Evolutionary conservation across 768 basidiomycete genomes (phyloP).

Genomic region (Gymnopilus dilepis): DNA sequence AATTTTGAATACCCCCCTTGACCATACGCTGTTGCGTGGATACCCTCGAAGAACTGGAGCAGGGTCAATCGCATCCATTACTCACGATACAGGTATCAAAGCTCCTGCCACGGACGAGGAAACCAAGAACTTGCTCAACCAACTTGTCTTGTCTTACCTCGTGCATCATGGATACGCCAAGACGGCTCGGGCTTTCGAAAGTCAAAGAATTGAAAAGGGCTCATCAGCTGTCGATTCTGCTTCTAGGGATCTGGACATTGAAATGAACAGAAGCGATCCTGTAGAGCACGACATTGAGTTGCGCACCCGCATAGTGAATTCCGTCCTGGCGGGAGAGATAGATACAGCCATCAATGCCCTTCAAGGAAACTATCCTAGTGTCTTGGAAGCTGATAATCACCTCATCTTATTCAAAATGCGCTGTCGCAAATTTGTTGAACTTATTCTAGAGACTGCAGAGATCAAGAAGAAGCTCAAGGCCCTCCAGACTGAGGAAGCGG

Average conservation of each 20-base stretch:
- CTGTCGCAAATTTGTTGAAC: slow-evolving; percentile 86
- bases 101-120: slow-evolving; percentile 50
- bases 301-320: slow-evolving; percentile 73
- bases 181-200: slow-evolving; percentile 71
- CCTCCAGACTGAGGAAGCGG: slow-evolving; percentile 34
- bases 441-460: slow-evolving; percentile 73
- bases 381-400: slow-evolving; percentile 69
- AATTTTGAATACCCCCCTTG: slow-evolving; percentile 63
- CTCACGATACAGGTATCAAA: slow-evolving; percentile 28
- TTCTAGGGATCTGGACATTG: slow-evolving; percentile 46
- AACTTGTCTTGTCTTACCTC: slow-evolving; percentile 80
- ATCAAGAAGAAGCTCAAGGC: slow-evolving; percentile 65
- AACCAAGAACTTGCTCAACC: slow-evolving; percentile 64
- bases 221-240: slow-evolving; percentile 2
- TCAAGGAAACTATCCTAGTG: slow-evolving; percentile 60
- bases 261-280: slow-evolving; percentile 43
- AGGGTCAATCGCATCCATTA: slow-evolving; percentile 29
- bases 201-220: slow-evolving; percentile 36
- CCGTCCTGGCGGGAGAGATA: slow-evolving; percentile 71
- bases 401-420: slow-evolving; percentile 82
- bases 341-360: slow-evolving; percentile 68
- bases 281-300: slow-evolving; percentile 61
- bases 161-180: slow-evolving; percentile 84
- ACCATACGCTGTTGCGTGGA: slow-evolving; percentile 39
- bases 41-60: slow-evolving; percentile 26